phyloP scores from a whole-genome alignment of 1,139 yeast genomes.

The Scheffersomyces titani region DNA sequence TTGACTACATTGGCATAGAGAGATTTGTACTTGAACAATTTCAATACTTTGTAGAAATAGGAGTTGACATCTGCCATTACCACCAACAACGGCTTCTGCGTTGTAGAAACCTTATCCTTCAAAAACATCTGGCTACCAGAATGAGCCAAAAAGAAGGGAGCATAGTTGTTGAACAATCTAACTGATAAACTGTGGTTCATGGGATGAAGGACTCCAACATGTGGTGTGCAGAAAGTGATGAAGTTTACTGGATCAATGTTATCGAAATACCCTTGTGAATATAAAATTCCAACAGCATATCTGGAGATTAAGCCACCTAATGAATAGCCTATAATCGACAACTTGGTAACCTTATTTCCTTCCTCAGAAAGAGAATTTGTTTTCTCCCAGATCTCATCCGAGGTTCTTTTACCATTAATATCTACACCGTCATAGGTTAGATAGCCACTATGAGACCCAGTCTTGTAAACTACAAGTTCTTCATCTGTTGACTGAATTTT shows the following conservation, averaged over 20 bases:
- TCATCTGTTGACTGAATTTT: constrained; percentile 14
- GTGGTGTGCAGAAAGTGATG: constrained; percentile 80
- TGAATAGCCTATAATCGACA: constrained; percentile 79
- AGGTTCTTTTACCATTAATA: constrained; percentile 76
- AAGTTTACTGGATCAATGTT: constrained; percentile 55
- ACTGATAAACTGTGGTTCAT: constrained; percentile 43
- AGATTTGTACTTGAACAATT: constrained; percentile 49
- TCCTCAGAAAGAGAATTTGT: constrained; percentile 32
- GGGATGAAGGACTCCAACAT: constrained; percentile 74
- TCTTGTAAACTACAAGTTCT: constrained; percentile 51
- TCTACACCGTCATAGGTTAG: constrained; percentile 86
- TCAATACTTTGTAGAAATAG: constrained; percentile 58
- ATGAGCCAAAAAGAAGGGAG: constrained; percentile 64
- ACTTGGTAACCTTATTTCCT: constrained; percentile 41
- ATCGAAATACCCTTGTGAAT: constrained; percentile 55
- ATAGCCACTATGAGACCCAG: constrained; percentile 65
- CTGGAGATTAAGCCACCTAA: constrained; percentile 80
- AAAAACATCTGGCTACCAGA: constrained; percentile 76
- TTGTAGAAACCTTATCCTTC: constrained; percentile 37
- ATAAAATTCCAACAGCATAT: constrained; percentile 72
- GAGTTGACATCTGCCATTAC: constrained; percentile 67
- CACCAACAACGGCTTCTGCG: constrained; percentile 51
- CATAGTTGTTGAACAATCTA: constrained; percentile 56
- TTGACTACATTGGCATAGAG: constrained; percentile 76
- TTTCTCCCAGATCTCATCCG: constrained; percentile 60